These are phyloP conservation scores for Plasmodium inui DNA, from an alignment of 169 alveolate species.

Conservation along the genomic window DNA sequence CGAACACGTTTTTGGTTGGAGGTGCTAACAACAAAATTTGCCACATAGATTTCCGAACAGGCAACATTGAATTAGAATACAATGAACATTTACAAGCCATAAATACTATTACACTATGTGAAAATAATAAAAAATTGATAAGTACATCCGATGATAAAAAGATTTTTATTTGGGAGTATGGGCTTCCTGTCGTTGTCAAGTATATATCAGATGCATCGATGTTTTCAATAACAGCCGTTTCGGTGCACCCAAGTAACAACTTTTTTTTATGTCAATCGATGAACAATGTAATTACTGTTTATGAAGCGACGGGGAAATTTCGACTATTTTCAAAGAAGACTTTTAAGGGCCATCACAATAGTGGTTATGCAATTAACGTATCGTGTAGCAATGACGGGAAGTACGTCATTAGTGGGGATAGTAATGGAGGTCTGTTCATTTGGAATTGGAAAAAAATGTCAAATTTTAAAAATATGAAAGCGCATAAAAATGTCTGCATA, in stretches of 20 bases:
- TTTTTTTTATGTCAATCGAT: conserved; percentile 95
- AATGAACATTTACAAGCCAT: conserved; percentile 96
- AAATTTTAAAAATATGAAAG: conserved; percentile 92
- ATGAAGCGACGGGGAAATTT: conserved; percentile 92
- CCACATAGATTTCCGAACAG: conserved; percentile 93
- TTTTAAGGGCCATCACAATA: conserved; percentile 93
- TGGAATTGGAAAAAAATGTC: conserved; percentile 98
- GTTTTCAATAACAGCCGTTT: conserved; percentile 95
- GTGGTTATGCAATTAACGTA: conserved; percentile 96
- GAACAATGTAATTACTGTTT: conserved; percentile 95
- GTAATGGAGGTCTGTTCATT: conserved; percentile 95
- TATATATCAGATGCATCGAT: conserved; percentile 96
- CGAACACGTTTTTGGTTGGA: conserved; percentile 93
- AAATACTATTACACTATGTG: conserved; percentile 94
- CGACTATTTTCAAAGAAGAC: conserved; percentile 93
- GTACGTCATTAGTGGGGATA: conserved; percentile 95
- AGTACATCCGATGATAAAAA: conserved; percentile 97
- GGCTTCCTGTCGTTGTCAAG: conserved; percentile 95
- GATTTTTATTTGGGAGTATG: conserved; percentile 96
- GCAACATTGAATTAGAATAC: conserved; percentile 91
- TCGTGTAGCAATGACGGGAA: conserved; percentile 96
- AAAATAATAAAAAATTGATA: conserved; percentile 92
- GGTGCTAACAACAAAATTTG: conserved; percentile 93
- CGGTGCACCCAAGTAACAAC: conserved; percentile 94
- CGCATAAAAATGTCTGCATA: conserved; percentile 95